Base-by-base conservation (phyloP, 495 filamentous ascomycete species). In the Barbatosphaeria neglecta region DNA sequence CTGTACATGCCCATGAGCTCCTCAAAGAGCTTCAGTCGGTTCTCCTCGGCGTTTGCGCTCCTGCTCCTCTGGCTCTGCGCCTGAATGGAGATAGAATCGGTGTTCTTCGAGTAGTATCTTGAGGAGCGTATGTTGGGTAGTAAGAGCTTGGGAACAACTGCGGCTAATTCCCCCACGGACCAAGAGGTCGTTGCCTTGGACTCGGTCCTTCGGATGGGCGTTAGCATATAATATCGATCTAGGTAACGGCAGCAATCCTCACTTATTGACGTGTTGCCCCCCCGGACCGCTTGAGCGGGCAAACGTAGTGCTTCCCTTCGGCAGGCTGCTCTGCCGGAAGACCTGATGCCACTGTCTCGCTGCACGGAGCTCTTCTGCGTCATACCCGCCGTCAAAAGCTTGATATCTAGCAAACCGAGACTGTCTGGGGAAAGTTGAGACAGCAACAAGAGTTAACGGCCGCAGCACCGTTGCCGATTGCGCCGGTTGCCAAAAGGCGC, bases 191-290 rank as follows among this genome's bases (percentile, higher is more conserved):
- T 95, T 10, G 90, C 92, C 65, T 98, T 98, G 15, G 86, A 86
- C 61, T 90, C 92, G 22, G 93, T 87, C 64, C 92, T 98, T 22
- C 8, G 35, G 22, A 9, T 15, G 28, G 31, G 52, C 50, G 59
- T 57, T 16, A 28, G 40, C 40, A 37, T 28, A 10, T 6, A 45
- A 3, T 16, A 11, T 2, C 13, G 6, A 4, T 35, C 1, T n/a
- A 28, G 33, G 22, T 7, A 40, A 9, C 46, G 27, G 19, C 15
- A 6, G 15, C 23, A 43, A 35, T 18, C 41, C 38, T 19, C 70
- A 96, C 90, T 95, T 96, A 65, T 98, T 98, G 38, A 92, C 87
- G 67, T 96, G 90, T 58, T 98, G 92, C 6, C 92, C 92, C 17
- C 92, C 92, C 9, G 90, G 86, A 0, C 92, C 92, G 46, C 86